phyloP scores from a whole-genome alignment of 2,329 filamentous ascomycete species.

The Fusarium goolgardi region DNA sequence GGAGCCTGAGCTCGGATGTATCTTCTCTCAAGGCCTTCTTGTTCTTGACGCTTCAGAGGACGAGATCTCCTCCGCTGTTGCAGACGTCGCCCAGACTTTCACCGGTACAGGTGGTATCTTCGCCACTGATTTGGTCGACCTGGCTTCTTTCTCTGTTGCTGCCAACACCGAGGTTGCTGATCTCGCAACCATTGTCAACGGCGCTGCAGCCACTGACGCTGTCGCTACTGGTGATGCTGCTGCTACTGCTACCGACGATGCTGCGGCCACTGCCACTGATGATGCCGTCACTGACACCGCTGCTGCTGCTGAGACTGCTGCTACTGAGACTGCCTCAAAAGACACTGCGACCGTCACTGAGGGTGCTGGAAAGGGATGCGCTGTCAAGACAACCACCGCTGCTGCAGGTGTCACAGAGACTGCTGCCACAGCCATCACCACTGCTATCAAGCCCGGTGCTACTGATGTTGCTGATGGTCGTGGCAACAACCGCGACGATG shows the following conservation, averaged over 20 bases:
- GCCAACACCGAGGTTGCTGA: slow-evolving; percentile 6
- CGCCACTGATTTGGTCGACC: background rate
- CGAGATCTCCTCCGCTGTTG: slow-evolving; percentile 11
- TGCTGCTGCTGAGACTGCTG: background rate
- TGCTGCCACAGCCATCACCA: background rate
- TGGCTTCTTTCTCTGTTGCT: background rate
- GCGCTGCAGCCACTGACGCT: background rate
- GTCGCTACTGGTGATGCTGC: background rate
- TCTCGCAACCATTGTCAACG: slow-evolving; percentile 14
- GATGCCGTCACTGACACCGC: background rate
- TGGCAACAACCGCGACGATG: background rate
- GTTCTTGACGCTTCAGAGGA: slow-evolving; percentile 14
- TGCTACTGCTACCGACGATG: background rate
- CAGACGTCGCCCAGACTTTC: slow-evolving; percentile 2
- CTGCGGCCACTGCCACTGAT: background rate
- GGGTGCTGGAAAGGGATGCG: slow-evolving; percentile 1
- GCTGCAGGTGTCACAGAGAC: background rate
- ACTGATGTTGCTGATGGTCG: background rate
- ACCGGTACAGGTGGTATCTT: slow-evolving; percentile 21
- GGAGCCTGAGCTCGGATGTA: slow-evolving; percentile 17
- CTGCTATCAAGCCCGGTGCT: background rate
- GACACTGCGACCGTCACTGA: background rate
- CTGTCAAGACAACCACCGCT: background rate
- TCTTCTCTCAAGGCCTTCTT: slow-evolving; percentile 5
- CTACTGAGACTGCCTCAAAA: background rate